phyloP scores from a whole-genome alignment of 202 grass and related monocot species.

The Miscanthus sacchariflorus region DNA sequence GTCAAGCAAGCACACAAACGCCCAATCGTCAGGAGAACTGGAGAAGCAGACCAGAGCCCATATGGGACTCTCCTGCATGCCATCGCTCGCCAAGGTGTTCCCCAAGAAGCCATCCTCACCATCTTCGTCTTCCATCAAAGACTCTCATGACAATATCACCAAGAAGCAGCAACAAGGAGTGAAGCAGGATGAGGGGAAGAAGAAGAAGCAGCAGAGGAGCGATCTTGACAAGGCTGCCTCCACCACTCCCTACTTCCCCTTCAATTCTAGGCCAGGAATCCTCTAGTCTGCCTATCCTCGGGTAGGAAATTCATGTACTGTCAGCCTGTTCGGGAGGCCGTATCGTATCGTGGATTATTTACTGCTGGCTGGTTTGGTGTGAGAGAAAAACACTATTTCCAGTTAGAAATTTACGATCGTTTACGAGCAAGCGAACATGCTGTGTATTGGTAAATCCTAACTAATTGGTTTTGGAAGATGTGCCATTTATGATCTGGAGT shows the following conservation, averaged over 20 bases:
- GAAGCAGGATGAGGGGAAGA: background rate
- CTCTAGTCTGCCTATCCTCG: slow-evolving; percentile 1
- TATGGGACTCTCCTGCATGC: slow-evolving; percentile 43
- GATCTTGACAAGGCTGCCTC: slow-evolving; percentile 24
- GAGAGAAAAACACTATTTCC: too few species aligned
- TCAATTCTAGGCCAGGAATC: slow-evolving; percentile 49
- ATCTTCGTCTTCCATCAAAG: background rate
- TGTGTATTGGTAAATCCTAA: background rate
- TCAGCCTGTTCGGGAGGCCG: too few species aligned
- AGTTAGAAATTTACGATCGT: too few species aligned
- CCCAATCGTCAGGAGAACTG: background rate
- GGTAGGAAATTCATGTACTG: background rate
- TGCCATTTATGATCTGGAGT: too few species aligned
- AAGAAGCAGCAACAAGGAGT: background rate
- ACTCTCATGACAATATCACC: background rate
- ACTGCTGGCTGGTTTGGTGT: too few species aligned
- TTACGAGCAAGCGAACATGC: too few species aligned
- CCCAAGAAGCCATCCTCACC: slow-evolving; percentile 29
- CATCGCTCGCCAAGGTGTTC: slow-evolving; percentile 40
- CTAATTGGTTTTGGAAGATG: background rate
- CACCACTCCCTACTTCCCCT: slow-evolving; percentile 37
- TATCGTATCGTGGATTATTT: too few species aligned
- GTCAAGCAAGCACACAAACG: background rate
- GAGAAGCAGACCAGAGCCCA: background rate
- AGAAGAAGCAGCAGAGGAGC: background rate